Evolutionary conservation across 2,329 filamentous ascomycete species (phyloP).

Genomic region (Botryotinia globosa): DNA sequence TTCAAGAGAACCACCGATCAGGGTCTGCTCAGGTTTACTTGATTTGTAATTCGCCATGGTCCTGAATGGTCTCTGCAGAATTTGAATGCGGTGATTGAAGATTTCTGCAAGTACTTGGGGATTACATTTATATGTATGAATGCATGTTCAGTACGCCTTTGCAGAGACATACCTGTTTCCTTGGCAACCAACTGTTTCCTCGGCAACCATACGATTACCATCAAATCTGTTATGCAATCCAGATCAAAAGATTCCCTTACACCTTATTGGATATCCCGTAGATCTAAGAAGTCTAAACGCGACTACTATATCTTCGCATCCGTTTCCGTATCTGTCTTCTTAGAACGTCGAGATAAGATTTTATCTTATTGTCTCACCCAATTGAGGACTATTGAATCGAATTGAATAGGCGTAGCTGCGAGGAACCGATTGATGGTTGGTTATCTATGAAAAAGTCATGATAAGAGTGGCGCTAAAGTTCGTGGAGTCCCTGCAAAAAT

Average conservation of each 20-base stretch:
- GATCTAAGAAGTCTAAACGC: neutral
- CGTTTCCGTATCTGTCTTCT: neutral
- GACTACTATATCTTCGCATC: neutral
- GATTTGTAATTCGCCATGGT: neutral
- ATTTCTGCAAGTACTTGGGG: neutral
- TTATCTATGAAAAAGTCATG: neutral
- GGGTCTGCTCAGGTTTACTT: neutral
- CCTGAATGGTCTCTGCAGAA: neutral
- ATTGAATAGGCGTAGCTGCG: neutral
- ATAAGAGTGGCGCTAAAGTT: neutral
- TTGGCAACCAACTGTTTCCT: neutral
- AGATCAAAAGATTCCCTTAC: neutral
- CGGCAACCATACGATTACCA: neutral
- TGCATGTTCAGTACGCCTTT: neutral
- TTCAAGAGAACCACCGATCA: conserved; percentile 19
- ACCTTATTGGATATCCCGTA: neutral
- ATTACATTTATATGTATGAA: neutral
- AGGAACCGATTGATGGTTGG: neutral
- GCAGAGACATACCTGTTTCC: neutral
- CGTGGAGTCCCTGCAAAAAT: neutral
- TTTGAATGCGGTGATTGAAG: neutral
- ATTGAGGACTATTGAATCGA: neutral
- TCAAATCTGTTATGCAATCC: neutral
- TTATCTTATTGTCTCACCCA: neutral
- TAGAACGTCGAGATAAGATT: neutral